These are phyloP conservation scores for Pleurotus platypus DNA, from an alignment of 768 basidiomycete species.

Conservation along the genomic window DNA sequence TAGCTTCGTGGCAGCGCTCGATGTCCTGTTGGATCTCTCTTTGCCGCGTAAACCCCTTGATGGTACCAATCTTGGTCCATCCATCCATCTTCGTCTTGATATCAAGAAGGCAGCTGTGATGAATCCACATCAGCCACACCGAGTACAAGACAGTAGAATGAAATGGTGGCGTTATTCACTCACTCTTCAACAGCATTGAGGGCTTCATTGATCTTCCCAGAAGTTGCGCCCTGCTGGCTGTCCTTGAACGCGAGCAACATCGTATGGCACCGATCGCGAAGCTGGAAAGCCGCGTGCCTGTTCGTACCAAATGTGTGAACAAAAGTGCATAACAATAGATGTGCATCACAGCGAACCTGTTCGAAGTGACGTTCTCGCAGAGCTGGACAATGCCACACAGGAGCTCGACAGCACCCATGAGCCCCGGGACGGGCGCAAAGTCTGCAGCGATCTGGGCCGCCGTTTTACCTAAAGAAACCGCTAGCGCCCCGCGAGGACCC, in stretches of 20 bases:
- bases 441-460: constrained; percentile 43
- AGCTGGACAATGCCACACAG: constrained; percentile 40
- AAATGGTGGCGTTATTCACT: constrained; percentile 9
- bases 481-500: background rate
- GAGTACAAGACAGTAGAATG: too few relatives aligned
- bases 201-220: constrained; percentile 26
- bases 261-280: constrained; percentile 12
- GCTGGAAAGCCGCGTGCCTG: constrained; percentile 9
- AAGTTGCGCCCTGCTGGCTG: constrained; percentile 28
- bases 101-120: constrained; percentile 23
- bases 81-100: constrained; percentile 38
- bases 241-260: constrained; percentile 8
- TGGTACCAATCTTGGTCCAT: constrained; percentile 35
- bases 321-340: background rate
- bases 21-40: constrained; percentile 40
- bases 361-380: constrained; percentile 43
- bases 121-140: too few relatives aligned
- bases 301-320: background rate
- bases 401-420: constrained; percentile 37
- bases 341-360: constrained; percentile 31
- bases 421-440: constrained; percentile 45
- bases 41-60: constrained; percentile 45
- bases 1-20: constrained; percentile 36
- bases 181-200: constrained; percentile 29
- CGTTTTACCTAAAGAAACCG: constrained; percentile 24